phyloP scores from a whole-genome alignment of 2,329 filamentous ascomycete genomes.

The Fusarium subglutinans region DNA sequence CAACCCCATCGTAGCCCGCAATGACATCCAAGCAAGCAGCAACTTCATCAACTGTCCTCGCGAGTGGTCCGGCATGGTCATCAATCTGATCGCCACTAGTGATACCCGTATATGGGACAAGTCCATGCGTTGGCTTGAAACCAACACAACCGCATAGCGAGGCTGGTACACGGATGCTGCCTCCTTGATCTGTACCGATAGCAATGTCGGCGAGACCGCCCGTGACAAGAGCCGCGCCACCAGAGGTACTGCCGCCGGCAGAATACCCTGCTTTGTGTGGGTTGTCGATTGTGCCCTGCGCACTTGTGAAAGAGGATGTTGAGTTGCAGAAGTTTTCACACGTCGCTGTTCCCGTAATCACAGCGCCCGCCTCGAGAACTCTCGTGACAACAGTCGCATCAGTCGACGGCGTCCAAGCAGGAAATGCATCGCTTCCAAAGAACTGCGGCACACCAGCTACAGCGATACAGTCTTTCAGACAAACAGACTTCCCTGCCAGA shows the following conservation, averaged over 20 bases:
- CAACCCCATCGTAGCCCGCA: constrained; percentile 59
- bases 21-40: constrained; percentile 56
- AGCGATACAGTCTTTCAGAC: constrained; percentile 64
- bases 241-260: constrained; percentile 59
- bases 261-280: constrained; percentile 56
- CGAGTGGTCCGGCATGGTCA: constrained; percentile 60
- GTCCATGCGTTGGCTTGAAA: constrained; percentile 61
- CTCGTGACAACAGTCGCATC: constrained; percentile 65
- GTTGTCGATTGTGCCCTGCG: constrained; percentile 58
- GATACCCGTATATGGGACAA: constrained; percentile 62
- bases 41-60: constrained; percentile 51
- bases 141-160: constrained; percentile 53
- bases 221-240: constrained; percentile 57
- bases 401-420: constrained; percentile 59
- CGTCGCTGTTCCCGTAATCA: constrained; percentile 58
- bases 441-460: constrained; percentile 64
- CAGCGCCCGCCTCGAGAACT: constrained; percentile 59
- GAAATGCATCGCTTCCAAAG: constrained; percentile 59
- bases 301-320: constrained; percentile 57
- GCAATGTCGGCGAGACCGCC: constrained; percentile 55
- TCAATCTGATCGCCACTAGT: constrained; percentile 59
- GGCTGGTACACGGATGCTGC: constrained; percentile 57
- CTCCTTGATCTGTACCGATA: constrained; percentile 59
- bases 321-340: constrained; percentile 65
- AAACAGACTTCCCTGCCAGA: constrained; percentile 54